Conservation (phyloP, 306 rosid species). For the Prunus dulcis region DNA sequence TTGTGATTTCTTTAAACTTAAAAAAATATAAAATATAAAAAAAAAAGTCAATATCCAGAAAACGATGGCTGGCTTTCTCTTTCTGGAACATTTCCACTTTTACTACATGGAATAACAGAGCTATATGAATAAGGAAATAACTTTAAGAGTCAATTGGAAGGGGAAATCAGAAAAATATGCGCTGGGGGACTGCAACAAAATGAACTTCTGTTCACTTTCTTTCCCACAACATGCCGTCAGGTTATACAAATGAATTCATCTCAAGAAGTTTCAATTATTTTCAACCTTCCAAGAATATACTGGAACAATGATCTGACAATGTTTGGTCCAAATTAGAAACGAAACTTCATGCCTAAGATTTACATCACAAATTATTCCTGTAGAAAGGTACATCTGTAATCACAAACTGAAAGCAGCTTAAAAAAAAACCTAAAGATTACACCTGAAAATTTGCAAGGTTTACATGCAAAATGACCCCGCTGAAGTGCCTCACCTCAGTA, state of each 20-base stretch:
- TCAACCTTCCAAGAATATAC: neutral
- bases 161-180: neutral
- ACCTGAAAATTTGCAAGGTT: conserved; percentile 25
- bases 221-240: neutral
- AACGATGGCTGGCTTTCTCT: too few relatives aligned
- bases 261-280: conserved; percentile 1
- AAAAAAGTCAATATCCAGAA: too few relatives aligned
- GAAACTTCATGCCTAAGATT: conserved; percentile 35
- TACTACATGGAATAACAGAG: neutral
- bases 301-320: conserved; percentile 1
- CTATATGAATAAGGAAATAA: neutral
- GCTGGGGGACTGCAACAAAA: neutral
- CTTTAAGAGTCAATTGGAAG: neutral
- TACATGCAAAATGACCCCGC: conserved; percentile 31
- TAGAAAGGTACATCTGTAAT: conserved; percentile 6
- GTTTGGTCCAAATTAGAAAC: conserved; percentile 12
- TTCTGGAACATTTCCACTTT: neutral
- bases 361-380: conserved; percentile 34
- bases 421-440: conserved; percentile 19
- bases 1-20: too few relatives aligned
- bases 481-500: conserved; percentile 52
- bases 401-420: conserved; percentile 22
- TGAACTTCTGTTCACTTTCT: conserved; percentile 7
- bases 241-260: conserved; percentile 7
- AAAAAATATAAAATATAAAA: too few relatives aligned